Conservation (phyloP, 805 yeast genomes). For the Saccharomycopsis vini region DNA sequence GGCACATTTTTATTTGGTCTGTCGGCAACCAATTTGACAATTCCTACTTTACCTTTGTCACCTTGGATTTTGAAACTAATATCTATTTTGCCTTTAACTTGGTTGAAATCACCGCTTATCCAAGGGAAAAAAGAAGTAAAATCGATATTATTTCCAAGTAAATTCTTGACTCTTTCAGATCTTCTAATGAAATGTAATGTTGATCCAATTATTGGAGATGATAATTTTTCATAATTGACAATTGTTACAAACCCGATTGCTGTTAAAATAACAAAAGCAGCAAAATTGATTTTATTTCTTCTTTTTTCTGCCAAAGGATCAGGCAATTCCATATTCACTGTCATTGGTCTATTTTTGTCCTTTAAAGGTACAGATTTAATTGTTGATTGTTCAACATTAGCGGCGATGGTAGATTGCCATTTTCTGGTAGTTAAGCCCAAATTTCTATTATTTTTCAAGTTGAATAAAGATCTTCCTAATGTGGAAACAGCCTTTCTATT, state of each 20-base stretch:
- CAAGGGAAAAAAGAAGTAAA: slow-evolving; percentile 71
- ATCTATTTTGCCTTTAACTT: slow-evolving; percentile 74
- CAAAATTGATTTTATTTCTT: slow-evolving; percentile 45
- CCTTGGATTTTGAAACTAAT: slow-evolving; percentile 68
- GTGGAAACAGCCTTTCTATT: background rate
- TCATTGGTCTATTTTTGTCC: slow-evolving; percentile 42
- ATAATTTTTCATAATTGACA: slow-evolving; percentile 87
- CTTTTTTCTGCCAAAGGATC: slow-evolving; percentile 56
- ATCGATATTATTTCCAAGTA: slow-evolving; percentile 67
- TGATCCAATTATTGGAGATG: slow-evolving; percentile 81
- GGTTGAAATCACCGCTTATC: slow-evolving; percentile 78
- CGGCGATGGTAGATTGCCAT: background rate
- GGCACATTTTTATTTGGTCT: slow-evolving; percentile 50
- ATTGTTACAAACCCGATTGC: slow-evolving; percentile 51
- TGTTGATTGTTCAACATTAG: background rate
- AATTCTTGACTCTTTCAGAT: slow-evolving; percentile 50
- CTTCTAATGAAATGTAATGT: slow-evolving; percentile 80
- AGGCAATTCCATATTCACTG: slow-evolving; percentile 75
- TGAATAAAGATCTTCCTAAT: too few relatives aligned
- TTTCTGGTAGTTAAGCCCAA: too few relatives aligned
- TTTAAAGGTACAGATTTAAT: background rate
- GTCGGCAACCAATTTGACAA: slow-evolving; percentile 59
- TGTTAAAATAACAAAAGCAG: slow-evolving; percentile 45
- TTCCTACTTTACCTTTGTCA: slow-evolving; percentile 41
- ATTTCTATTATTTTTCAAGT: too few relatives aligned